Evolutionary conservation across 2,329 filamentous ascomycete species (phyloP), one percentile per base, ranked within the genome.

Genomic region (Nemania sp.): DNA sequence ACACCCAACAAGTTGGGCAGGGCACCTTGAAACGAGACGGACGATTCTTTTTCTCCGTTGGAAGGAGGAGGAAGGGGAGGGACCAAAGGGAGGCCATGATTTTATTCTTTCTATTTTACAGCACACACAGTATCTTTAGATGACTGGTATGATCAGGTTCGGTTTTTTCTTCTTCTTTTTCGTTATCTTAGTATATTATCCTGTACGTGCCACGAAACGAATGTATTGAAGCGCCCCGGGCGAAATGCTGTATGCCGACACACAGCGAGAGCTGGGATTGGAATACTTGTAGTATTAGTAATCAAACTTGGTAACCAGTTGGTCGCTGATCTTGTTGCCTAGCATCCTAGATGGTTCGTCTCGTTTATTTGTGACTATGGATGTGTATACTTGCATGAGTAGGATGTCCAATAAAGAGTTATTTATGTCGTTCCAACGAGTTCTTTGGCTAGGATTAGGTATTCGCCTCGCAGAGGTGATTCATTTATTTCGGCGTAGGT

Each of bases 231-330:
- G 48, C 32, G 37, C 34, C n/a, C n/a, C 59, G 47, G 49, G 46
- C 20, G 21, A n/a, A n/a, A 29, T 54, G 50, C 18, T 34, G 37
- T 52, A 37, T 60, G 34, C 45, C 29, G 59, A 45, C 15, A 46
- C 34, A 35, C 12, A 46, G 47, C 25, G 37, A 29, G 52, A 43
- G 46, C 40, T 43, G 52, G 55, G 51, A n/a, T n/a, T n/a, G 39
- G 51, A 52, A 56, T 32, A 59, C 52, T 18, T 62, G 60, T 62
- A 62, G 51, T 59, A 59, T 48, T 51, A 62, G 51, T 47, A 49
- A 34, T 55, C 52, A 52, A 58, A 40, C 51, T 46, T 54, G 45
- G 42, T 49, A 54, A 50, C 40, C 20, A 53, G 48, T 57, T 42
- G 21, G 20, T 45, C 15, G 47, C 34, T 39, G 34, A 34, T 48